Evolutionary conservation across 176 grass and related monocot species (phyloP).

Genomic region (Zea luxurians): DNA sequence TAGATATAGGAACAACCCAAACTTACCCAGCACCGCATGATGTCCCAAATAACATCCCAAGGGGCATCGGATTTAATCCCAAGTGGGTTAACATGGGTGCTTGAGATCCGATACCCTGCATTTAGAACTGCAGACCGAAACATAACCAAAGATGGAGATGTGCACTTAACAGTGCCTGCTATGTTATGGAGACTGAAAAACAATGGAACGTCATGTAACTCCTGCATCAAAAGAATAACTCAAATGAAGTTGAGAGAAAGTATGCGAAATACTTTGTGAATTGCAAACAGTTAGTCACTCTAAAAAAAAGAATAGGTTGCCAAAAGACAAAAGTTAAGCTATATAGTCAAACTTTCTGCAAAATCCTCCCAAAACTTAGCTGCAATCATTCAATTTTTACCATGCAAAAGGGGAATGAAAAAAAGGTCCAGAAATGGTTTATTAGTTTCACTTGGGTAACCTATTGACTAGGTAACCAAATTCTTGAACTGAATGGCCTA

Average conservation of each 20-base stretch:
- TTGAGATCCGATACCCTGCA: constrained; percentile 91
- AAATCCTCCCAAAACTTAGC: background rate
- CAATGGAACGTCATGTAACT: constrained; percentile 75
- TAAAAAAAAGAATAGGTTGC: background rate
- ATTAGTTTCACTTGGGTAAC: constrained; percentile 9
- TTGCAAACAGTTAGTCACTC: background rate
- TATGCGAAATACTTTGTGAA: constrained; percentile 26
- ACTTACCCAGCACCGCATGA: constrained; percentile 95
- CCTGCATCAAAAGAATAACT: constrained; percentile 62
- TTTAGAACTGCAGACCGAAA: constrained; percentile 91
- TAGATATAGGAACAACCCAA: constrained; percentile 16
- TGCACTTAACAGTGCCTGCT: constrained; percentile 86
- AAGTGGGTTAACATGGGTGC: constrained; percentile 73
- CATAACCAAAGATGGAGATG: constrained; percentile 73
- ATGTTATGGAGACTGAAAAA: constrained; percentile 95
- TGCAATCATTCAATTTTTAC: constrained; percentile 21
- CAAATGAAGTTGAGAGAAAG: constrained; percentile 1
- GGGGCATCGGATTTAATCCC: constrained; percentile 89
- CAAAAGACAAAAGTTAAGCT: constrained; percentile 28
- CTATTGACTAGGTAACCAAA: background rate
- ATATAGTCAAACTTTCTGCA: constrained; percentile 6
- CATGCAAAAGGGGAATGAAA: background rate
- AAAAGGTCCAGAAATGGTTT: constrained; percentile 4
- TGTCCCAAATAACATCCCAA: constrained; percentile 97
- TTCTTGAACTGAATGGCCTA: background rate